Evolutionary conservation across 1,284 basidiomycete genomes (phyloP).

Genomic region (Cutaneotrichosporon arboriforme): DNA sequence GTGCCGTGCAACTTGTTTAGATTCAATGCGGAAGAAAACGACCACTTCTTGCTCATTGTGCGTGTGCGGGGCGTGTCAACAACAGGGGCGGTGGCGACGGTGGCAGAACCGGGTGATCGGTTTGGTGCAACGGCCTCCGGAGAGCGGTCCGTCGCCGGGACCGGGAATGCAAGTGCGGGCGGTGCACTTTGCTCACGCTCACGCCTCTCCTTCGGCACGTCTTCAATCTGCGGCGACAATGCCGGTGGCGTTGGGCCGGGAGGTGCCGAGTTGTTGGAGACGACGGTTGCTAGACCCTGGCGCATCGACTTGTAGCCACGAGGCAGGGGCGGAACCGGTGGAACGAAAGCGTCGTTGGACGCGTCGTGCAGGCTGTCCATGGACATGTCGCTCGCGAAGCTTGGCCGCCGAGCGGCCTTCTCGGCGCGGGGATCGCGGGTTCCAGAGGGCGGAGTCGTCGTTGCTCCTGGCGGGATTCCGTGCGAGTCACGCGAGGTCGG

Average conservation of each 20-base stretch:
- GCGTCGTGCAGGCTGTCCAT: slow-evolving; percentile 12
- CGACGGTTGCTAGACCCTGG: slow-evolving; percentile 22
- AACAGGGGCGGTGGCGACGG: neutral
- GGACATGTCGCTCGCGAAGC: slow-evolving; percentile 73
- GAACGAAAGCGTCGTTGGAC: slow-evolving; percentile 58
- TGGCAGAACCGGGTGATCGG: slow-evolving; percentile 2
- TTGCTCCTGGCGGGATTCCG: slow-evolving; percentile 56
- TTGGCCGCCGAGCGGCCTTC: slow-evolving; percentile 44
- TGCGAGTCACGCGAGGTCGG: slow-evolving; percentile 39
- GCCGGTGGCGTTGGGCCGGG: neutral
- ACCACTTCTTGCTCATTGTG: slow-evolving; percentile 81
- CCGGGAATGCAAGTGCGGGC: slow-evolving; percentile 6
- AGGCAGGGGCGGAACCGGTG: slow-evolving; percentile 92
- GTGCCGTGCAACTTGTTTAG: slow-evolving; percentile 55
- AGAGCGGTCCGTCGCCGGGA: slow-evolving; percentile 10
- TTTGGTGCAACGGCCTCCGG: slow-evolving; percentile 1
- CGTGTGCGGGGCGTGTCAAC: slow-evolving; percentile 12
- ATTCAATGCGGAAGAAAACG: slow-evolving; percentile 83
- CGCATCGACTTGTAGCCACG: slow-evolving; percentile 72
- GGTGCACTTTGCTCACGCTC: neutral
- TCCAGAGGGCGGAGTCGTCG: slow-evolving; percentile 57
- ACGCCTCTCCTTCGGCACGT: neutral
- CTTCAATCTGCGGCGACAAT: neutral
- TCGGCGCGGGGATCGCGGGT: slow-evolving; percentile 50
- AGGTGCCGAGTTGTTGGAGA: slow-evolving; percentile 3